Evolutionary conservation across 805 yeast species (phyloP).

Genomic region (Candida insectalens): DNA sequence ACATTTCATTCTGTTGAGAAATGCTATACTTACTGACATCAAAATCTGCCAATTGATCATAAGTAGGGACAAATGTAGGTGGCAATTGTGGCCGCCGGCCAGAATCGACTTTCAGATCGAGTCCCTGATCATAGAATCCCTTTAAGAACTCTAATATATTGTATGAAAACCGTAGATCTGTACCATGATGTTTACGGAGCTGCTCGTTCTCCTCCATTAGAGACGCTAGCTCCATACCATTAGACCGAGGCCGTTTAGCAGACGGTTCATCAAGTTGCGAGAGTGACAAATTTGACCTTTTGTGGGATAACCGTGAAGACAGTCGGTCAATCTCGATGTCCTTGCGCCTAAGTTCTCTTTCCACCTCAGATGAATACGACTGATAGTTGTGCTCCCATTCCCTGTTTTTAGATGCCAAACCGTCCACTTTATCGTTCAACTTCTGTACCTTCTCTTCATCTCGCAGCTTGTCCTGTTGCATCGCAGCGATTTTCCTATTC

Average conservation of each 20-base stretch:
- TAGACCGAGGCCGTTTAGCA: not conserved
- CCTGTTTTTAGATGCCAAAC: slow-evolving; percentile 6
- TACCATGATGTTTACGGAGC: slow-evolving; percentile 6
- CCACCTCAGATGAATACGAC: slow-evolving; percentile 14
- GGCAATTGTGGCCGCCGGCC: slow-evolving; percentile 5
- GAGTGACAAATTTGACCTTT: not conserved
- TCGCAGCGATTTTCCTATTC: slow-evolving; percentile 11
- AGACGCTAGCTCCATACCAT: not conserved
- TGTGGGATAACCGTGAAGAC: slow-evolving; percentile 6
- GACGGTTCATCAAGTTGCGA: not conserved
- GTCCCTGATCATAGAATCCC: slow-evolving; percentile 7
- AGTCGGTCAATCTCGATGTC: slow-evolving; percentile 13
- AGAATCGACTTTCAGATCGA: slow-evolving; percentile 7
- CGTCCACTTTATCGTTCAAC: slow-evolving; percentile 8
- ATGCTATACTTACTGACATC: slow-evolving; percentile 4
- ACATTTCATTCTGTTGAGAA: slow-evolving; percentile 8
- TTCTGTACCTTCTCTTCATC: slow-evolving; percentile 6
- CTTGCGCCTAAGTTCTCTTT: slow-evolving; percentile 3
- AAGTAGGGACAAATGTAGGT: slow-evolving; percentile 9
- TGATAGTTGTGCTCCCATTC: slow-evolving; percentile 13
- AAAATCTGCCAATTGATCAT: slow-evolving; percentile 1
- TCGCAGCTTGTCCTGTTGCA: slow-evolving; percentile 13
- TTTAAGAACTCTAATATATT: slow-evolving; percentile 8
- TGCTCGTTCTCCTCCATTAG: slow-evolving; percentile 5
- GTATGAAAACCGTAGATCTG: slow-evolving; percentile 3